These are phyloP conservation scores for Trichoderma sp. DNA, from an alignment of 2,329 filamentous ascomycete species.

Conservation along the genomic window DNA sequence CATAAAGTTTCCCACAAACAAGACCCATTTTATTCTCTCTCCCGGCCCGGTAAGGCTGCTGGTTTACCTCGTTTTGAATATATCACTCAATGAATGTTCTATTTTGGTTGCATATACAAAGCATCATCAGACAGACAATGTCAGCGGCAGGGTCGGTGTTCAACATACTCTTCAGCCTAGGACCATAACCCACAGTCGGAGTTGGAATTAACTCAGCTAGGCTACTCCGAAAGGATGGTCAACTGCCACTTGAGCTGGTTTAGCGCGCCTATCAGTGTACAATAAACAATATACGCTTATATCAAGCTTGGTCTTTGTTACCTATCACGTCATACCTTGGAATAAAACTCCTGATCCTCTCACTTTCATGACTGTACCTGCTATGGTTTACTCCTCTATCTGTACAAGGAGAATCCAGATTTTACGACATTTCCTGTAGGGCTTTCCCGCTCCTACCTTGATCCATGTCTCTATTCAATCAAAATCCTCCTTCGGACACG, in stretches of 20 bases:
- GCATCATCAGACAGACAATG: background rate
- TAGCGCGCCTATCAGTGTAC: background rate
- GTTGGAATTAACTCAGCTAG: background rate
- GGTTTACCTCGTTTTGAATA: background rate
- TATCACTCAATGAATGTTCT: background rate
- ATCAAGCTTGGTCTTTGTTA: background rate
- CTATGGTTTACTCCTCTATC: background rate
- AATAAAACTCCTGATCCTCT: background rate
- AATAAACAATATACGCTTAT: background rate
- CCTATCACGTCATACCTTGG: background rate
- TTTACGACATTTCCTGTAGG: background rate
- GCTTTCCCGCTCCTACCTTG: background rate
- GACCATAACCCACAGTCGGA: background rate
- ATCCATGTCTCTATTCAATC: background rate
- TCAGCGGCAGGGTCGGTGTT: background rate
- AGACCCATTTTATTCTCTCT: background rate
- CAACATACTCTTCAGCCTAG: background rate
- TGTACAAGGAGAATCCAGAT: background rate
- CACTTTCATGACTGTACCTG: background rate
- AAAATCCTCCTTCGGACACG: background rate
- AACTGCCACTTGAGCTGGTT: background rate
- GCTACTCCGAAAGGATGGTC: background rate
- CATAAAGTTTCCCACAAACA: background rate
- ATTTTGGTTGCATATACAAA: background rate
- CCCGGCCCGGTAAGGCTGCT: background rate